These are phyloP conservation scores for Discostella stelligera DNA, from an alignment of 352 stramenopile species.

Conservation along the genomic window DNA sequence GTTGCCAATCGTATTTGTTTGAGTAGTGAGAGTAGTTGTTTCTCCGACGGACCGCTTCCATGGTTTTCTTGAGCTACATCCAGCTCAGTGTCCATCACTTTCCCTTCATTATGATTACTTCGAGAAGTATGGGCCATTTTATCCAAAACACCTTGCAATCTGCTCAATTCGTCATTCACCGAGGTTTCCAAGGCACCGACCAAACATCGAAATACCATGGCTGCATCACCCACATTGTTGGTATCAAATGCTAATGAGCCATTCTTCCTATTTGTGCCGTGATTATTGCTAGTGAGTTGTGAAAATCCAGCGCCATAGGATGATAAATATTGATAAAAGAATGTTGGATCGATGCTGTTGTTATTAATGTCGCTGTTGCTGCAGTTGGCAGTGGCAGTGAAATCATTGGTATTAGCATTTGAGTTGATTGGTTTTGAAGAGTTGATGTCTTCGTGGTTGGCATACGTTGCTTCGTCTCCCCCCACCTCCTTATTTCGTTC, in stretches of 20 bases:
- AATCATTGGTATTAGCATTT: neutral
- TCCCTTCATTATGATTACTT: slow-evolving; percentile 11
- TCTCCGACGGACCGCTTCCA: neutral
- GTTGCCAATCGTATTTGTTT: slow-evolving; percentile 17
- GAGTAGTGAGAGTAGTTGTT: slow-evolving; percentile 6
- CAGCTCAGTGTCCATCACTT: neutral
- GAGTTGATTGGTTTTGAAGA: neutral
- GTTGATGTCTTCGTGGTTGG: neutral
- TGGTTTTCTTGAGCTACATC: too few species aligned
- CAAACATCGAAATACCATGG: slow-evolving; percentile 42
- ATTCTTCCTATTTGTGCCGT: neutral
- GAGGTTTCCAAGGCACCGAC: slow-evolving; percentile 25
- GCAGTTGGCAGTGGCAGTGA: neutral
- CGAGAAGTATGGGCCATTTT: slow-evolving; percentile 17
- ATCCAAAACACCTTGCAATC: slow-evolving; percentile 17
- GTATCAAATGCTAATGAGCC: slow-evolving; percentile 11
- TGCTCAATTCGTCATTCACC: slow-evolving; percentile 14
- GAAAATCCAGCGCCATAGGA: slow-evolving; percentile 1
- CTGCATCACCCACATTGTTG: slow-evolving; percentile 35
- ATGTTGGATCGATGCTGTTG: slow-evolving; percentile 36
- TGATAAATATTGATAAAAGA: slow-evolving; percentile 34
- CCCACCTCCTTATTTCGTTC: neutral
- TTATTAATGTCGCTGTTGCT: neutral
- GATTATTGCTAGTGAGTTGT: neutral
- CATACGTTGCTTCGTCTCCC: neutral